These are phyloP conservation scores for Pseudozyma tsukubaensis DNA, from an alignment of 1,284 basidiomycete genomes.

Conservation along the genomic window DNA sequence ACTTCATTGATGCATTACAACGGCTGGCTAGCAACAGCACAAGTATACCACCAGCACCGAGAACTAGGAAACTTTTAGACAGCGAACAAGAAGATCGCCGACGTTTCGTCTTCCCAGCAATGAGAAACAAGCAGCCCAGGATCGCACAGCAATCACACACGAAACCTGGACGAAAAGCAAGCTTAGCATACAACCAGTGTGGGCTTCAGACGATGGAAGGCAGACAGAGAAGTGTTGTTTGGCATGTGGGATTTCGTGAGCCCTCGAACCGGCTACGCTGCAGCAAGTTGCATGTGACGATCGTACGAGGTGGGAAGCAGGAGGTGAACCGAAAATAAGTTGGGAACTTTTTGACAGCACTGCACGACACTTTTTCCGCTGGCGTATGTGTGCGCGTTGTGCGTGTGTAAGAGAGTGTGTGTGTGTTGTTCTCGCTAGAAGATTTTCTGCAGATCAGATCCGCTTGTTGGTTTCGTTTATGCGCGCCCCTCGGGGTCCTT, in stretches of 20 bases:
- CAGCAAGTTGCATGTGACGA: slow-evolving; percentile 32
- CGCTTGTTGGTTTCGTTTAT: neutral
- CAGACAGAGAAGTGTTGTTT: neutral
- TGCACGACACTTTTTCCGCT: neutral
- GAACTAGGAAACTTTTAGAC: neutral
- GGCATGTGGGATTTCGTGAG: slow-evolving; percentile 4
- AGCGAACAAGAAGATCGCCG: slow-evolving; percentile 6
- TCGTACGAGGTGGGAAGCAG: slow-evolving; percentile 13
- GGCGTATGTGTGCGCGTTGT: neutral
- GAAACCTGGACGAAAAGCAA: too few species aligned
- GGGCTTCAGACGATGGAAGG: neutral
- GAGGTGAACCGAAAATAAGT: neutral
- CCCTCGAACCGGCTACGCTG: too few species aligned
- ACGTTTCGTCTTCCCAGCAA: neutral
- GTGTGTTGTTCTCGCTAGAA: slow-evolving; percentile 7
- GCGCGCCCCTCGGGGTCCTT: neutral
- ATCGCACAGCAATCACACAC: too few species aligned
- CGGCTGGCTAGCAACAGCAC: neutral
- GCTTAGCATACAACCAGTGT: too few species aligned
- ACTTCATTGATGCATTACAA: slow-evolving; percentile 2
- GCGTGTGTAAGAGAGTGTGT: neutral
- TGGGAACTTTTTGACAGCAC: neutral
- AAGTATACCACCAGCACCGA: neutral
- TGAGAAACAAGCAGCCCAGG: neutral
- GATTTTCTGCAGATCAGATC: slow-evolving; percentile 1